Base-by-base conservation (phyloP, 176 grass and related monocot genomes). In the Avena insularis region DNA sequence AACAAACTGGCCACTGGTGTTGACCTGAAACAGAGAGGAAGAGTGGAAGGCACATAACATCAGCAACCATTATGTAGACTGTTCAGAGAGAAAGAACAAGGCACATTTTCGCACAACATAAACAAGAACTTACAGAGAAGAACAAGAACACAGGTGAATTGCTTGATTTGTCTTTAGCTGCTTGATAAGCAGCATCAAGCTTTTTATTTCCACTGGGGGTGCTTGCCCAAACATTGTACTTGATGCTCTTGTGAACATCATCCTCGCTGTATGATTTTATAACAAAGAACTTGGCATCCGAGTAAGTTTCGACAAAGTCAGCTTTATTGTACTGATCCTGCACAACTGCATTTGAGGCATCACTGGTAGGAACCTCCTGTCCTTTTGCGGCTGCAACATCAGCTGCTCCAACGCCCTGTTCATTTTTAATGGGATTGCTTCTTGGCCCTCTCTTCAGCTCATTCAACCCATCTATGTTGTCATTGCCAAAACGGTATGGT, bases 211-310 rank as follows among this genome's bases (percentile, higher is more conserved):
- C 92, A 87, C 90, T 93, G 71, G 93, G 91, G 4, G 95, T 97
- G 85, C 95, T 97, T 86, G 95, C 92, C 95, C 95, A 97, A 38
- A 97, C 91, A 87, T 89, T 88, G 83, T 97, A 94, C 78, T 97
- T 97, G 8, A 97, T 92, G 78, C 95, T 94, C 82, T 97, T 97
- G 87, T 97, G 95, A 73, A 97, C 83, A 84, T 97, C 93, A 82
- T 97, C 95, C 86, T 97, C 95, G 45, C 95, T 95, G 86, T 97
- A 97, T 73, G 95, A 97, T 79, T 97, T 97, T 71, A 97, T 97
- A 77, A 97, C 57, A 15, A 97, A 97, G 86, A 95, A 95, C 84
- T 93, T 97, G 43, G 95, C 95, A 51, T 95, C 91, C 19, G 83
- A 82, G 50, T 91, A 93, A 12, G 86, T 91, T 63, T 91, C 92